Conservation (phyloP, 2,329 filamentous ascomycete genomes). For the Tolypocladium tropicale region DNA sequence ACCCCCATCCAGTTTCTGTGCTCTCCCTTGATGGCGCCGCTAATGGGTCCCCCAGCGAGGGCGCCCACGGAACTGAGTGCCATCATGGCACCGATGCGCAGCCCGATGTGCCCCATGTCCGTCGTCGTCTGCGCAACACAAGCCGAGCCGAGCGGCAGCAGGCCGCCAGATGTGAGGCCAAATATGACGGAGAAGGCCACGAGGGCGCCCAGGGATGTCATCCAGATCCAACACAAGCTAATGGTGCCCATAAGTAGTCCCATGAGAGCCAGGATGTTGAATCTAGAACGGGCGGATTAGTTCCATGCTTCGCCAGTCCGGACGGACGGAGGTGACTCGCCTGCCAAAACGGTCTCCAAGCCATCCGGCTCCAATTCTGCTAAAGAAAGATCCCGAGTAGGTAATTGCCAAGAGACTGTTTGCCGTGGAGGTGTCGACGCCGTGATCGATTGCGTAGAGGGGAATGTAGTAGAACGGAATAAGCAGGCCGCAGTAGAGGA, state of each 20-base stretch:
- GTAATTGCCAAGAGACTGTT: conserved; percentile 54
- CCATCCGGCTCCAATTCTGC: conserved; percentile 40
- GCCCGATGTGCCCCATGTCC: conserved; percentile 17
- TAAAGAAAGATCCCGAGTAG: conserved; percentile 45
- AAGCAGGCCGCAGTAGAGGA: conserved; percentile 18
- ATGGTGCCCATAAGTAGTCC: conserved; percentile 12
- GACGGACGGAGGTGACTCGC: background rate
- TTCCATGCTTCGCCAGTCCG: background rate
- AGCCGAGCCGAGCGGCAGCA: conserved; percentile 22
- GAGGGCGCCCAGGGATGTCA: conserved; percentile 9
- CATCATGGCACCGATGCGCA: conserved; percentile 22
- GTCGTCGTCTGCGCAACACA: conserved; percentile 19
- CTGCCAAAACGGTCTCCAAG: conserved; percentile 40
- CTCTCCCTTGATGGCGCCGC: conserved; percentile 9
- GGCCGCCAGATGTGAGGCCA: conserved; percentile 19
- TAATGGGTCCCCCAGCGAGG: conserved; percentile 13
- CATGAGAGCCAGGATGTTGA: conserved; percentile 29
- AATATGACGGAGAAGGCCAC: conserved; percentile 15
- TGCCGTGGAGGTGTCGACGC: conserved; percentile 36
- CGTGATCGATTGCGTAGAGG: conserved; percentile 37
- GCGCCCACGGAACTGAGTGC: conserved; percentile 15
- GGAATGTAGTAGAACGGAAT: conserved; percentile 26
- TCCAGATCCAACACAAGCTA: conserved; percentile 19
- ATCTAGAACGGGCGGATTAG: conserved; percentile 2
- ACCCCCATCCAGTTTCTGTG: conserved; percentile 5